Evolutionary conservation across 768 basidiomycete genomes (phyloP).

Genomic region (Russula earlei): DNA sequence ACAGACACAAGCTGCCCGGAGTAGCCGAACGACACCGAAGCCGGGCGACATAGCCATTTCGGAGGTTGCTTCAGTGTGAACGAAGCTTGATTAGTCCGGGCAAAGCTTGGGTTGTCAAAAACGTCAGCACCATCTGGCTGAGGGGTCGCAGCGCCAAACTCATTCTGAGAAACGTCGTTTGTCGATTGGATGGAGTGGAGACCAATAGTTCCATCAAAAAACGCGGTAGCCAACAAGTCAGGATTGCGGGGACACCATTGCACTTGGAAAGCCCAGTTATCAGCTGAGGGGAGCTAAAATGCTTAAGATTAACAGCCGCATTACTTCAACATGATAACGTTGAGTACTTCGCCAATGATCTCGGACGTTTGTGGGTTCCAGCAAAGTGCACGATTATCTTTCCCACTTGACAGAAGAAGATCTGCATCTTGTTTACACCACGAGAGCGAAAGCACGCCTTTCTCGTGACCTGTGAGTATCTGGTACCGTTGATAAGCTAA

Average conservation of each 20-base stretch:
- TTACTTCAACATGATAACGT: neutral
- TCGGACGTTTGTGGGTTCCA: slow-evolving; percentile 92
- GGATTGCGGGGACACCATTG: slow-evolving; percentile 92
- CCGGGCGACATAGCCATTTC: slow-evolving; percentile 87
- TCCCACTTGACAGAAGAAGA: slow-evolving; percentile 86
- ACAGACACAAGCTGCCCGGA: slow-evolving; percentile 81
- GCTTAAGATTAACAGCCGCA: neutral
- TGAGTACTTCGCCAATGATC: slow-evolving; percentile 79
- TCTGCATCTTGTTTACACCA: slow-evolving; percentile 97
- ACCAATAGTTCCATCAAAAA: slow-evolving; percentile 90
- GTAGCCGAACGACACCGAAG: slow-evolving; percentile 79
- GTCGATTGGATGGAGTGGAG: slow-evolving; percentile 92
- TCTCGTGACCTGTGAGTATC: slow-evolving; percentile 94
- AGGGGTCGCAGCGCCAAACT: slow-evolving; percentile 34
- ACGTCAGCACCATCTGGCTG: slow-evolving; percentile 60
- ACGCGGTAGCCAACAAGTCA: slow-evolving; percentile 83
- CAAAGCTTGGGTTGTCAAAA: slow-evolving; percentile 58
- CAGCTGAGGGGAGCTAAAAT: slow-evolving; percentile 70
- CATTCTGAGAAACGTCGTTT: slow-evolving; percentile 33
- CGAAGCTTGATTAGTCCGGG: slow-evolving; percentile 43
- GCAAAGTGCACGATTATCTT: slow-evolving; percentile 90
- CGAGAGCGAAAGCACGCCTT: slow-evolving; percentile 88
- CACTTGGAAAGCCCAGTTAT: slow-evolving; percentile 98
- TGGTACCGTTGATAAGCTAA: slow-evolving; percentile 24
- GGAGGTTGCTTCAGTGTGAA: slow-evolving; percentile 91